These are phyloP conservation scores for Solanum medicagineum DNA, from an alignment of 257 asterid genomes.

Conservation along the genomic window DNA sequence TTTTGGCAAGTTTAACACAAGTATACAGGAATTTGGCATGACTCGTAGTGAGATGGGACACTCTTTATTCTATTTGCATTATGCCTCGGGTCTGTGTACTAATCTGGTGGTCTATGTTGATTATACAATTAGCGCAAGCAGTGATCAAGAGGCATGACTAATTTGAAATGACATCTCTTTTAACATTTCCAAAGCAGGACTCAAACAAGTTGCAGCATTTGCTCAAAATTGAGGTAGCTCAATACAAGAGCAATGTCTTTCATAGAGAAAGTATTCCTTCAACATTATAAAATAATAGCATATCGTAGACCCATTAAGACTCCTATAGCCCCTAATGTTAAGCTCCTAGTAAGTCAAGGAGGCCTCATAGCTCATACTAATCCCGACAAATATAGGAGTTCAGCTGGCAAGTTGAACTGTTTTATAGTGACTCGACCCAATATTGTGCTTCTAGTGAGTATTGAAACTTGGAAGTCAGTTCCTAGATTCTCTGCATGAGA, in stretches of 20 bases:
- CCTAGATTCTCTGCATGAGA: background rate
- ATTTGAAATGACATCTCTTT: background rate
- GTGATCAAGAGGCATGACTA: background rate
- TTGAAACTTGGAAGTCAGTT: background rate
- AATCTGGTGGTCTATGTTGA: background rate
- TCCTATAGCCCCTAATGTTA: background rate
- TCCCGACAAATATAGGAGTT: background rate
- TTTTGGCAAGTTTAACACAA: background rate
- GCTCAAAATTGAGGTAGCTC: background rate
- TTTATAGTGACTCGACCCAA: too few relatives aligned
- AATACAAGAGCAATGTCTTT: background rate
- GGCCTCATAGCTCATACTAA: background rate
- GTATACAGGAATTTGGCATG: background rate
- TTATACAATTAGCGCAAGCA: background rate
- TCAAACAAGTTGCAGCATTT: background rate
- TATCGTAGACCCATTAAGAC: background rate
- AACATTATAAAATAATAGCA: background rate
- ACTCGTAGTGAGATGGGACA: background rate
- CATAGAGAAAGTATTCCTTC: background rate
- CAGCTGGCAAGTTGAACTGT: background rate
- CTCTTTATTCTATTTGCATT: background rate
- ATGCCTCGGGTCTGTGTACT: background rate
- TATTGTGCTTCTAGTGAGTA: background rate
- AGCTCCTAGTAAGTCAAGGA: background rate
- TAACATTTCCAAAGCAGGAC: background rate